Evolutionary conservation across 257 asterid genomes (phyloP).

Genomic region (Nicotiana noctiflora): DNA sequence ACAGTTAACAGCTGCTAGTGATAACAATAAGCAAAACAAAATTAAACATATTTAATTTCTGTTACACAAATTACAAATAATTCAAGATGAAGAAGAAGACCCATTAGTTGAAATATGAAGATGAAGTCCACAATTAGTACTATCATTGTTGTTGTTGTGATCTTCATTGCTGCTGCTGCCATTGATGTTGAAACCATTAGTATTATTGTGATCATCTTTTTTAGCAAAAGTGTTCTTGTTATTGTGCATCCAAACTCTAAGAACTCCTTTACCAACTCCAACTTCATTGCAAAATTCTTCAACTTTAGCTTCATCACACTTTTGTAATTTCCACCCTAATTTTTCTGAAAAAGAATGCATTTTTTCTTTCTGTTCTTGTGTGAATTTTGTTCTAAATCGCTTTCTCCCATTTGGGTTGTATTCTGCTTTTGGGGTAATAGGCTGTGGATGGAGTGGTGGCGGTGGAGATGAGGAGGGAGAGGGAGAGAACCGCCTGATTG

Average conservation of each 20-base stretch:
- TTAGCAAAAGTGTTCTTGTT: slow-evolving; percentile 25
- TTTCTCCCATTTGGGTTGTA: slow-evolving; percentile 7
- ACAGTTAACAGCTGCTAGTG: not conserved
- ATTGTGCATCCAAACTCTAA: slow-evolving; percentile 49
- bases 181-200: not conserved
- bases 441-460: not conserved
- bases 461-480: slow-evolving; percentile 1
- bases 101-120: slow-evolving; percentile 15
- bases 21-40: not conserved
- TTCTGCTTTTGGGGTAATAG: slow-evolving; percentile 11
- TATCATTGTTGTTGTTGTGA: not conserved
- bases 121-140: slow-evolving; percentile 8
- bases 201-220: not conserved
- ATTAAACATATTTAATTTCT: not conserved
- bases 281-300: slow-evolving; percentile 29
- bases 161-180: slow-evolving; percentile 3
- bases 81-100: slow-evolving; percentile 23
- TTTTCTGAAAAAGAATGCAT: slow-evolving; percentile 18
- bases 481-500: not conserved
- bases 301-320: slow-evolving; percentile 10
- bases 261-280: slow-evolving; percentile 25
- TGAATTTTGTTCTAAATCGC: slow-evolving; percentile 23
- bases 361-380: slow-evolving; percentile 15
- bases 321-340: slow-evolving; percentile 22
- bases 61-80: not conserved